phyloP scores from a whole-genome alignment of 305 asterid genomes.

The Fraxinus angustifolia region DNA sequence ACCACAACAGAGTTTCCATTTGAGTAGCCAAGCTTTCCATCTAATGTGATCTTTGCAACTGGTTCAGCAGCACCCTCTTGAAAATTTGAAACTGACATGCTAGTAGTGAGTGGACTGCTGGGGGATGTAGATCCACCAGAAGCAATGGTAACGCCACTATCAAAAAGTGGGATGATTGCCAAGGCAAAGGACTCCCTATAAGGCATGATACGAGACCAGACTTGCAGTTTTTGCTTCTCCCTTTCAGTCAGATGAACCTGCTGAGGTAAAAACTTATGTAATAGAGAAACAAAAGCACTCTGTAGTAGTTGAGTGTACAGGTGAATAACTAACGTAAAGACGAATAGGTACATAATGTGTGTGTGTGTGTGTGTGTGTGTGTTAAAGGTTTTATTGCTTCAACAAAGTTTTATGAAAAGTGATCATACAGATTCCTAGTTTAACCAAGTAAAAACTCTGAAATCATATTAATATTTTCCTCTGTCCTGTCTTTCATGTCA shows the following conservation, averaged over 20 bases:
- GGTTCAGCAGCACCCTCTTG: constrained; percentile 81
- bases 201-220: constrained; percentile 98
- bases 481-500: constrained; percentile 16
- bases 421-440: not conserved
- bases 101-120: constrained; percentile 87
- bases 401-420: not conserved
- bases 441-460: constrained; percentile 17
- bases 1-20: constrained; percentile 87
- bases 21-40: constrained; percentile 87
- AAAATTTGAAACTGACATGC: constrained; percentile 60
- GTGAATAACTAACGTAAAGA: constrained; percentile 18
- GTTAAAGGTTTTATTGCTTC: not conserved
- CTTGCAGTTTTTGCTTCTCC: constrained; percentile 97
- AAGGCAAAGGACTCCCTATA: constrained; percentile 92
- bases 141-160: constrained; percentile 67
- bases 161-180: constrained; percentile 98
- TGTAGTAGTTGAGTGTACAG: constrained; percentile 8
- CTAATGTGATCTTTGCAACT: constrained; percentile 69
- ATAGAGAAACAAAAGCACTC: constrained; percentile 7
- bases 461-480: constrained; percentile 10
- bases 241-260: constrained; percentile 93
- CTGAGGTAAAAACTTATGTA: constrained; percentile 21
- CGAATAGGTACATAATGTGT: constrained; percentile 7
- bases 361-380: not conserved
- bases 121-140: constrained; percentile 93